These are phyloP conservation scores for Calonectria fujianensis DNA, from an alignment of 2,329 filamentous ascomycete species.

Conservation along the genomic window DNA sequence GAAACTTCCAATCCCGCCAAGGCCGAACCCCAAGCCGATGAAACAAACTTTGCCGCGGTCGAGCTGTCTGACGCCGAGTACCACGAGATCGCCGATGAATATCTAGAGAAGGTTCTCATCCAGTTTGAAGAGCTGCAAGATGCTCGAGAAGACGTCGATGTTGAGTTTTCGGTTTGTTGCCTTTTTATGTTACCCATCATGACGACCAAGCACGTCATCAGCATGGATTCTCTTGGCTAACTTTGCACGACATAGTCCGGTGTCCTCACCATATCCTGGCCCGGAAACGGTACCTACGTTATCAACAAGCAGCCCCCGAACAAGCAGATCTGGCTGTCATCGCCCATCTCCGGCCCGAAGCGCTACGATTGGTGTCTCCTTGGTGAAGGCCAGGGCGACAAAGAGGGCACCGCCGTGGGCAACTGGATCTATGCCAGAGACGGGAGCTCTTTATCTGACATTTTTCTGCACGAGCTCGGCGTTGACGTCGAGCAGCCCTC, in stretches of 20 bases:
- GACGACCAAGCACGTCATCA: conserved; percentile 4
- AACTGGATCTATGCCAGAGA: conserved; percentile 94
- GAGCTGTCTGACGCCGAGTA: conserved; percentile 83
- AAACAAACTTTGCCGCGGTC: conserved; percentile 68
- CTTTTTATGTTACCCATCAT: neutral
- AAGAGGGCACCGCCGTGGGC: conserved; percentile 83
- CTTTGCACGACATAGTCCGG: conserved; percentile 77
- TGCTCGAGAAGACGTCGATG: conserved; percentile 83
- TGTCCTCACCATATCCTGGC: conserved; percentile 85
- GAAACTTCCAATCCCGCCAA: conserved; percentile 73
- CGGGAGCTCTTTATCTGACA: conserved; percentile 81
- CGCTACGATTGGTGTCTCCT: conserved; percentile 91
- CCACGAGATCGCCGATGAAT: conserved; percentile 84
- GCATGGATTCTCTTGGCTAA: conserved; percentile 40
- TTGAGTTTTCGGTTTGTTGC: conserved; percentile 87
- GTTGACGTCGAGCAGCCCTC: conserved; percentile 71
- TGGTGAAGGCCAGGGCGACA: conserved; percentile 82
- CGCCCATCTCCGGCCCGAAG: conserved; percentile 92
- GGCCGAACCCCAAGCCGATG: conserved; percentile 61
- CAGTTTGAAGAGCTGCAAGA: conserved; percentile 86
- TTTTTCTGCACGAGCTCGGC: conserved; percentile 85
- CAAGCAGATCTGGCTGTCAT: conserved; percentile 97
- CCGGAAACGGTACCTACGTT: conserved; percentile 86
- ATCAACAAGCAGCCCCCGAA: conserved; percentile 99
- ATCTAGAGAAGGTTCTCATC: conserved; percentile 75